These are phyloP conservation scores for Coemansia sp. DNA, from an alignment of 192 early-diverging fungal species.

Conservation along the genomic window DNA sequence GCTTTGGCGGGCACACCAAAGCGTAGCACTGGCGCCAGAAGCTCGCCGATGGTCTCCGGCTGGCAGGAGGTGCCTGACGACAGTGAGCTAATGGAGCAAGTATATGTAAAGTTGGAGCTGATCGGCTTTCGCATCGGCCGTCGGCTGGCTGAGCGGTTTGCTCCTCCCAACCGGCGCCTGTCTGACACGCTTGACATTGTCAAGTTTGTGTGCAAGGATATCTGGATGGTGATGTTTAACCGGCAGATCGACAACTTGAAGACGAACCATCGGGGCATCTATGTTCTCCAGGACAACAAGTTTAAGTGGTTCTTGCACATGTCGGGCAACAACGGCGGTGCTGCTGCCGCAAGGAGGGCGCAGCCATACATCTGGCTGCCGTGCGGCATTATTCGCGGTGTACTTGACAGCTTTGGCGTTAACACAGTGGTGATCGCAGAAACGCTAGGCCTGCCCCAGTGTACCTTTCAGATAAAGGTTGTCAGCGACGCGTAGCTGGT, in stretches of 20 bases:
- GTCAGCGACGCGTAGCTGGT: slow-evolving; percentile 24
- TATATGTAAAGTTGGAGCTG: slow-evolving; percentile 87
- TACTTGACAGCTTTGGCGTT: slow-evolving; percentile 87
- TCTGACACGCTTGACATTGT: slow-evolving; percentile 93
- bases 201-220: slow-evolving; percentile 99
- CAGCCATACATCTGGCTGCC: slow-evolving; percentile 94
- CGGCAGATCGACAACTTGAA: slow-evolving; percentile 99
- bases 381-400: slow-evolving; percentile 94
- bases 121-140: slow-evolving; percentile 89
- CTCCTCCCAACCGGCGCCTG: slow-evolving; percentile 83
- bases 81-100: slow-evolving; percentile 79
- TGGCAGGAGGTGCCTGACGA: slow-evolving; percentile 41
- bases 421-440: slow-evolving; percentile 84
- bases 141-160: slow-evolving; percentile 85
- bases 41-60: slow-evolving; percentile 15
- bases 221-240: slow-evolving; percentile 93
- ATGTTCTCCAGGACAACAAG: slow-evolving; percentile 96
- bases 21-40: not conserved
- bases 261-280: slow-evolving; percentile 97
- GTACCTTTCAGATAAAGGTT: slow-evolving; percentile 59
- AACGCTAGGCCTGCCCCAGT: slow-evolving; percentile 77
- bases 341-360: slow-evolving; percentile 74
- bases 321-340: slow-evolving; percentile 75
- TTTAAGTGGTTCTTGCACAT: slow-evolving; percentile 95
- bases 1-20: not conserved